These are phyloP conservation scores for Lactarius trivialis DNA, from an alignment of 768 basidiomycete species.

Conservation along the genomic window DNA sequence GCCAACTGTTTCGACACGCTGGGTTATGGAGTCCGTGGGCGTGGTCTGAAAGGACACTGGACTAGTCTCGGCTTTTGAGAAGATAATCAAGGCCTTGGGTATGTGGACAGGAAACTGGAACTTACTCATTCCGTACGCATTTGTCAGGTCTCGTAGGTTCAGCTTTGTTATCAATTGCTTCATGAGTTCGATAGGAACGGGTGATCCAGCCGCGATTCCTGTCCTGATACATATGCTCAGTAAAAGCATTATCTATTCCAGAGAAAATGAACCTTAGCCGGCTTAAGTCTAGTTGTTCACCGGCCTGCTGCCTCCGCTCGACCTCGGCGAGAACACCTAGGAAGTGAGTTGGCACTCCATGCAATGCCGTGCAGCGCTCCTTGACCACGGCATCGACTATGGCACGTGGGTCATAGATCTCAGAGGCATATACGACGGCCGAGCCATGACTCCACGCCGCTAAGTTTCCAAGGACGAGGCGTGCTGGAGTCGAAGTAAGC, in stretches of 20 bases:
- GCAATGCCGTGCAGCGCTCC: constrained; percentile 71
- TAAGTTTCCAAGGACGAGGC: constrained; percentile 75
- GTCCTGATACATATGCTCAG: constrained; percentile 41
- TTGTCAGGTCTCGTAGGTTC: constrained; percentile 65
- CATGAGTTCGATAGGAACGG: constrained; percentile 78
- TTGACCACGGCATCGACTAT: constrained; percentile 65
- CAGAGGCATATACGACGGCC: constrained; percentile 69
- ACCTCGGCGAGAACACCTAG: constrained; percentile 67
- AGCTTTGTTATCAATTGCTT: constrained; percentile 57
- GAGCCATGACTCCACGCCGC: constrained; percentile 71
- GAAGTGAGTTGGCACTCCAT: constrained; percentile 85
- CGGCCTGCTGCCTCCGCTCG: constrained; percentile 42
- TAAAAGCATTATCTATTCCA: neutral
- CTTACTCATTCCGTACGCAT: constrained; percentile 85
- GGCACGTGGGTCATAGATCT: constrained; percentile 52
- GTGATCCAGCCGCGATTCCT: constrained; percentile 75
- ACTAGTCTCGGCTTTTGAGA: constrained; percentile 63
- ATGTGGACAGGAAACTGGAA: constrained; percentile 14
- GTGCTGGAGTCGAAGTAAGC: constrained; percentile 31
- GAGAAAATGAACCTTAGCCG: constrained; percentile 44
- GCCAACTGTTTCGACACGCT: constrained; percentile 80
- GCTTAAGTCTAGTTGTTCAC: constrained; percentile 43
- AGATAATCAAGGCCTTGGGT: constrained; percentile 6
- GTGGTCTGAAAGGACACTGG: constrained; percentile 82
- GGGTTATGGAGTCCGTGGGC: constrained; percentile 57